A percentile compares a stretch with the other conserved stretches of the same genome.
These are phyloP conservation scores for Phragmites australis DNA, from an alignment of 176 grass and related monocot genomes.

Conservation along the genomic window DNA sequence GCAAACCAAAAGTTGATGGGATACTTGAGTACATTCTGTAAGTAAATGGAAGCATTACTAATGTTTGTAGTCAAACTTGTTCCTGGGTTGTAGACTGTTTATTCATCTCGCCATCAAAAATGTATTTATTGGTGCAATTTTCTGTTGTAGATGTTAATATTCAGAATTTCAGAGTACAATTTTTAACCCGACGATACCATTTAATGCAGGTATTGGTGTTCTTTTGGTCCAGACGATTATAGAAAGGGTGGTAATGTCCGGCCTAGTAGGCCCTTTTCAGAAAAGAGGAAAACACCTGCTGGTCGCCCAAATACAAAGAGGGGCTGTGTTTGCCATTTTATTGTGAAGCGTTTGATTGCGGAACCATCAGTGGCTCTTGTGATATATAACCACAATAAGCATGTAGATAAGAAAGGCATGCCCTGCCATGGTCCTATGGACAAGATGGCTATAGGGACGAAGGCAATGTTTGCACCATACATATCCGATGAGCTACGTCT, in stretches of 20 bases:
- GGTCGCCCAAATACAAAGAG: conserved; percentile 97
- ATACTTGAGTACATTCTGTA: conserved; percentile 98
- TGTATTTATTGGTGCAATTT: not conserved
- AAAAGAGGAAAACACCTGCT: conserved; percentile 80
- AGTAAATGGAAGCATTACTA: conserved; percentile 40
- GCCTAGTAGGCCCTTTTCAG: conserved; percentile 69
- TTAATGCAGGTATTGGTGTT: conserved; percentile 92
- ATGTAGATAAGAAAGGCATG: conserved; percentile 86
- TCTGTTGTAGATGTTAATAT: conserved; percentile 25
- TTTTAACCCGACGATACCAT: conserved; percentile 26
- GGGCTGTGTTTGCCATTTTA: conserved; percentile 97
- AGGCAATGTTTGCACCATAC: conserved; percentile 93
- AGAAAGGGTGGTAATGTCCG: conserved; percentile 74
- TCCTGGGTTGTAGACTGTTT: not conserved
- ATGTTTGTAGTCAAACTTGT: not conserved
- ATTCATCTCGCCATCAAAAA: conserved; percentile 14
- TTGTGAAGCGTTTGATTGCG: conserved; percentile 93
- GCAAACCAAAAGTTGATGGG: conserved; percentile 96
- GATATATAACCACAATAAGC: conserved; percentile 98
- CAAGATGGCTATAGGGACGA: conserved; percentile 77
- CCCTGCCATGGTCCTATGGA: conserved; percentile 95
- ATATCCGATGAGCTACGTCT: conserved; percentile 90
- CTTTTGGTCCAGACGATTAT: conserved; percentile 94
- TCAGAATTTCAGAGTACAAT: not conserved
- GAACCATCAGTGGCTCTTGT: conserved; percentile 89